A percentile compares a stretch with the other conserved stretches of the same genome.
Evolutionary conservation across 2,329 filamentous ascomycete genomes (phyloP).

Genomic region (Xylariaceae sp.): DNA sequence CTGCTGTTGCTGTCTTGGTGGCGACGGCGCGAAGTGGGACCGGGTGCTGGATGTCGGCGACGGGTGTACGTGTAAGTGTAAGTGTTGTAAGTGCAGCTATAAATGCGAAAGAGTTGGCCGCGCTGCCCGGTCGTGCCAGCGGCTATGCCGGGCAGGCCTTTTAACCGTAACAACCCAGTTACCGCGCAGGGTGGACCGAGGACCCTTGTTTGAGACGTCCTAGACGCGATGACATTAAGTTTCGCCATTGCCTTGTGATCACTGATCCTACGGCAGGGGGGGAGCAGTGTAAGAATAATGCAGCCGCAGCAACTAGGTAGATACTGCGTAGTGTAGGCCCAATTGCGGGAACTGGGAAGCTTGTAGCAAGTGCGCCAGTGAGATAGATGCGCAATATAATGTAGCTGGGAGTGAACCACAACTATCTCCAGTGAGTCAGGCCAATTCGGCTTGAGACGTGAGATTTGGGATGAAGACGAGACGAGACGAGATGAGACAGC

Average conservation of each 20-base stretch:
- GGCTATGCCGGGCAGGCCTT: constrained; percentile 24
- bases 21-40: constrained; percentile 8
- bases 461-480: too few species aligned
- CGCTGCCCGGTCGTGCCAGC: constrained; percentile 22
- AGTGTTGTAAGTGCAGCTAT: constrained; percentile 12
- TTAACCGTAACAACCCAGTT: constrained; percentile 28
- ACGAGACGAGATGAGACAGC: too few species aligned
- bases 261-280: constrained; percentile 20
- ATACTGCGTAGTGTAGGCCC: too few species aligned
- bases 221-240: constrained; percentile 21
- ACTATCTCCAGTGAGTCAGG: too few species aligned
- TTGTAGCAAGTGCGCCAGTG: too few species aligned
- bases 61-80: constrained; percentile 17
- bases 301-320: too few species aligned
- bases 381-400: too few species aligned
- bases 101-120: constrained; percentile 20
- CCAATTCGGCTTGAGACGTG: too few species aligned
- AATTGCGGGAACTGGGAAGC: too few species aligned
- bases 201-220: constrained; percentile 18
- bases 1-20: background rate
- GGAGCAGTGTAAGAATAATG: background rate
- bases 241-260: constrained; percentile 22
- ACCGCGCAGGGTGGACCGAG: constrained; percentile 24
- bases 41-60: constrained; percentile 1
- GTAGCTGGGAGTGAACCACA: too few species aligned